Evolutionary conservation across 2,329 filamentous ascomycete species (phyloP).

Genomic region (Phaeosphaeria sp.): DNA sequence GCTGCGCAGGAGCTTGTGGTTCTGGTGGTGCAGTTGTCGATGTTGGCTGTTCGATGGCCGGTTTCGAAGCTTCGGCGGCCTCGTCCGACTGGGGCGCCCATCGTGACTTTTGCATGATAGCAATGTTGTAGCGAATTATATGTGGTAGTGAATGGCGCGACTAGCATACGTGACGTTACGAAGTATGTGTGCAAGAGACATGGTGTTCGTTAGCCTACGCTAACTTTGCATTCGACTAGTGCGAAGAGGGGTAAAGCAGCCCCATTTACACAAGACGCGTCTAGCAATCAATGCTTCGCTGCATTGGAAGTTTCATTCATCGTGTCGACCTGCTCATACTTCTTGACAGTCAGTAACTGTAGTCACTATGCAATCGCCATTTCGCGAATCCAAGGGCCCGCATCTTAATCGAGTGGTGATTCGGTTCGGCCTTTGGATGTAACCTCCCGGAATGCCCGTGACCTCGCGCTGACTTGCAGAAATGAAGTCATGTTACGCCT

Average conservation of each 20-base stretch:
- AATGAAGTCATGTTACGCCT: background rate
- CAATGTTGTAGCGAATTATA: background rate
- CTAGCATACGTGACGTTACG: background rate
- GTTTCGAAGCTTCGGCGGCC: constrained; percentile 6
- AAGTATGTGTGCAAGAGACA: background rate
- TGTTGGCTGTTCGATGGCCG: constrained; percentile 2
- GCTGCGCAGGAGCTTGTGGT: constrained; percentile 2
- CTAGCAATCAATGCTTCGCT: background rate
- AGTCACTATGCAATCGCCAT: background rate
- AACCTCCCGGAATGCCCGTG: background rate
- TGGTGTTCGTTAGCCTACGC: constrained; percentile 2
- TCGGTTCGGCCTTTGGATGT: background rate
- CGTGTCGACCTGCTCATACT: too few relatives aligned
- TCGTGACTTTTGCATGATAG: constrained; percentile 40
- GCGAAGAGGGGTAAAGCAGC: constrained; percentile 1
- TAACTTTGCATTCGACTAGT: background rate
- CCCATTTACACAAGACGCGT: background rate
- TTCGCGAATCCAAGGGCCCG: too few relatives aligned
- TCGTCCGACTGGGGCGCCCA: constrained; percentile 37
- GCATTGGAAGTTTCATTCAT: too few relatives aligned
- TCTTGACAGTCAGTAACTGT: background rate
- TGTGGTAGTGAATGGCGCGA: constrained; percentile 1
- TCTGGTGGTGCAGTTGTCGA: constrained; percentile 6
- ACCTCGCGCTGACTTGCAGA: constrained; percentile 2
- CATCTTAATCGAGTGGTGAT: background rate